Conservation (phyloP, 2,329 filamentous ascomycete species). For the Venturia asperata region DNA sequence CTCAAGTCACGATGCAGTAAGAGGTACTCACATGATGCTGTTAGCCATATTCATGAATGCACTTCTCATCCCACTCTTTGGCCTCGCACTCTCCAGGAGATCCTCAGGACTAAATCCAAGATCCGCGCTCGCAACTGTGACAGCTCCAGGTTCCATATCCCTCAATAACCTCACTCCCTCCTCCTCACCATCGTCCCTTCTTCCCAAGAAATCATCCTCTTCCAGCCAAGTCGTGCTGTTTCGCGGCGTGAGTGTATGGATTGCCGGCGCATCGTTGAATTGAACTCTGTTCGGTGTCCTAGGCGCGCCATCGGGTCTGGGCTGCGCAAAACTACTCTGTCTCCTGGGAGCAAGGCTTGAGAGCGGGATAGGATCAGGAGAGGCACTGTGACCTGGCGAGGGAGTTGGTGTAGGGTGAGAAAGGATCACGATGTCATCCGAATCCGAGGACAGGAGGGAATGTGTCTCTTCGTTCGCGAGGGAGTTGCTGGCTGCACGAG, state of each 20-base stretch:
- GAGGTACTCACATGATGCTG: slow-evolving; percentile 64
- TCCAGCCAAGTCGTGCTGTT: slow-evolving; percentile 10
- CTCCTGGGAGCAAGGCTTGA: slow-evolving; percentile 24
- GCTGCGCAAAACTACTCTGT: slow-evolving; percentile 42
- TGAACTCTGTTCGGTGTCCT: slow-evolving; percentile 66
- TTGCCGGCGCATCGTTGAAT: slow-evolving; percentile 49
- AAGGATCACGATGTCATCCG: slow-evolving; percentile 15
- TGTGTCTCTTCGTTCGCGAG: slow-evolving; percentile 19
- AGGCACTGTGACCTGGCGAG: neutral
- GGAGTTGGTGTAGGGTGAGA: neutral
- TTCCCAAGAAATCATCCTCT: neutral
- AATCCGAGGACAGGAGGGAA: slow-evolving; percentile 14
- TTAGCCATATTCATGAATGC: slow-evolving; percentile 99
- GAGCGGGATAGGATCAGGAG: neutral
- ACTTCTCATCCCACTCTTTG: slow-evolving; percentile 75
- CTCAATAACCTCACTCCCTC: slow-evolving; percentile 10
- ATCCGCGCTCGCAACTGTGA: slow-evolving; percentile 58
- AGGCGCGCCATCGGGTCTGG: slow-evolving; percentile 45
- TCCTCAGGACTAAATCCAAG: slow-evolving; percentile 50
- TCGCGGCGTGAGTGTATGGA: slow-evolving; percentile 11
- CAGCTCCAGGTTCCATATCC: slow-evolving; percentile 73
- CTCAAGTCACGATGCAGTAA: slow-evolving; percentile 22
- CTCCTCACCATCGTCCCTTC: neutral
- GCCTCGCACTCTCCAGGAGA: slow-evolving; percentile 55
- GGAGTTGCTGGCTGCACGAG: neutral